Conservation (phyloP, 2,329 filamentous ascomycete genomes). For the Penicillium decumbens region DNA sequence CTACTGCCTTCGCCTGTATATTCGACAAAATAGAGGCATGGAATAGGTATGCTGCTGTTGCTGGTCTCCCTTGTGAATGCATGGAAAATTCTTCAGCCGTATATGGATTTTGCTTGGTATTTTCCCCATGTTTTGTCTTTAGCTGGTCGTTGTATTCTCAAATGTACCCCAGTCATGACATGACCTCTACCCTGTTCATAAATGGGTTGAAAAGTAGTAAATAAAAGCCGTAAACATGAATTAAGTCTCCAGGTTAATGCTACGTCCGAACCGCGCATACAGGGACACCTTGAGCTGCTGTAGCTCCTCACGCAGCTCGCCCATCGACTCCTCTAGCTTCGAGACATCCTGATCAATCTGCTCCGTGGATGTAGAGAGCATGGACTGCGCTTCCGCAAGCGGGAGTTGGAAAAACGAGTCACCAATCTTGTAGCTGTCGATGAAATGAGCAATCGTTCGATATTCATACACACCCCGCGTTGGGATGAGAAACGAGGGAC, state of each 20-base stretch:
- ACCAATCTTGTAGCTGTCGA: slow-evolving; percentile 82
- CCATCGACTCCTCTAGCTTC: slow-evolving; percentile 70
- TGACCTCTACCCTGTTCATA: not conserved
- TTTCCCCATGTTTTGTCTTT: too few species aligned
- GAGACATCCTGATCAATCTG: slow-evolving; percentile 73
- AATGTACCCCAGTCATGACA: not conserved
- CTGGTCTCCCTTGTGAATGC: not conserved
- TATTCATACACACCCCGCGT: not conserved
- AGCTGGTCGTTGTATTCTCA: not conserved
- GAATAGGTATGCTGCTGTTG: too few species aligned
- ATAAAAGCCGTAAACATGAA: not conserved
- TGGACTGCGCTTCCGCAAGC: slow-evolving; percentile 77
- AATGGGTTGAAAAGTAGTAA: not conserved
- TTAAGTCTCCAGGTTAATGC: slow-evolving; percentile 93
- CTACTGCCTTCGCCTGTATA: too few species aligned
- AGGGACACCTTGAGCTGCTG: slow-evolving; percentile 81
- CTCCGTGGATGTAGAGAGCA: slow-evolving; percentile 67
- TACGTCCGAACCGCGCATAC: slow-evolving; percentile 91
- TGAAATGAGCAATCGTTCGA: not conserved
- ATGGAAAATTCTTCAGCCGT: too few species aligned
- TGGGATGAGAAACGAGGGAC: slow-evolving; percentile 31
- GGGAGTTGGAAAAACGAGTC: slow-evolving; percentile 90
- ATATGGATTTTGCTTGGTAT: not conserved
- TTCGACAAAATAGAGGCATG: too few species aligned
- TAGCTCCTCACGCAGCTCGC: slow-evolving; percentile 77